phyloP scores from a whole-genome alignment of 148 eudicot genomes.

The Cornus florida region DNA sequence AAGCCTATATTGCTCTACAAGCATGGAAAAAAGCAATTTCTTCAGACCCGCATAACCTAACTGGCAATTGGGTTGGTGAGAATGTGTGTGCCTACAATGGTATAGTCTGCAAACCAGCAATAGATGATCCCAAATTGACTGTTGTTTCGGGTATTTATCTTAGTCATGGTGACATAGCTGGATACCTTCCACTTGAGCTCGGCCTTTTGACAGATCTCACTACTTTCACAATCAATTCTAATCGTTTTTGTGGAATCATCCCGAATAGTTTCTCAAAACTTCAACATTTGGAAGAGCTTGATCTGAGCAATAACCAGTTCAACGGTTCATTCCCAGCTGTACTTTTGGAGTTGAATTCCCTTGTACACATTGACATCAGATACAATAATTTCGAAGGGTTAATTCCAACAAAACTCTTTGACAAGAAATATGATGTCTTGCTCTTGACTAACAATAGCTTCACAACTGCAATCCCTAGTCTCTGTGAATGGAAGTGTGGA shows the following conservation, averaged over 20 bases:
- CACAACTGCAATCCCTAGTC: constrained; percentile 52
- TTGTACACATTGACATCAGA: constrained; percentile 56
- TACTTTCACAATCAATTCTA: constrained; percentile 62
- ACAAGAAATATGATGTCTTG: constrained; percentile 53
- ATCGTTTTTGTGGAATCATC: constrained; percentile 73
- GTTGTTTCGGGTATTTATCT: constrained; percentile 78
- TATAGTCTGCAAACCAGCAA: constrained; percentile 51
- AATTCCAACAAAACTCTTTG: constrained; percentile 57
- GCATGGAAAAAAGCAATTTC: constrained; percentile 60
- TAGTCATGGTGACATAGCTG: constrained; percentile 65
- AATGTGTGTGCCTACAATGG: constrained; percentile 71
- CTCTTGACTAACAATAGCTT: constrained; percentile 70
- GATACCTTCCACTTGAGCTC: constrained; percentile 51
- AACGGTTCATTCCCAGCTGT: constrained; percentile 64
- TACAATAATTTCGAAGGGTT: constrained; percentile 74
- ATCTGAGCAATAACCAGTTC: constrained; percentile 77
- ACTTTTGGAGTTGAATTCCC: constrained; percentile 40
- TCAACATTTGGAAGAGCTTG: constrained; percentile 48
- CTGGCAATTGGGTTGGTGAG: constrained; percentile 63
- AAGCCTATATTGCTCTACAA: constrained; percentile 62
- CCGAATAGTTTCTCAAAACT: constrained; percentile 49
- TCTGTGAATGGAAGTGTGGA: constrained; percentile 53
- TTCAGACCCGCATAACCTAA: constrained; percentile 55
- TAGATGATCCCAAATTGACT: constrained; percentile 43
- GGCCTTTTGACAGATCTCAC: constrained; percentile 59